A percentile compares a stretch with the other conserved stretches of the same genome.
Evolutionary conservation across 2,329 filamentous ascomycete genomes (phyloP).

Genomic region (Truncatella angustata): DNA sequence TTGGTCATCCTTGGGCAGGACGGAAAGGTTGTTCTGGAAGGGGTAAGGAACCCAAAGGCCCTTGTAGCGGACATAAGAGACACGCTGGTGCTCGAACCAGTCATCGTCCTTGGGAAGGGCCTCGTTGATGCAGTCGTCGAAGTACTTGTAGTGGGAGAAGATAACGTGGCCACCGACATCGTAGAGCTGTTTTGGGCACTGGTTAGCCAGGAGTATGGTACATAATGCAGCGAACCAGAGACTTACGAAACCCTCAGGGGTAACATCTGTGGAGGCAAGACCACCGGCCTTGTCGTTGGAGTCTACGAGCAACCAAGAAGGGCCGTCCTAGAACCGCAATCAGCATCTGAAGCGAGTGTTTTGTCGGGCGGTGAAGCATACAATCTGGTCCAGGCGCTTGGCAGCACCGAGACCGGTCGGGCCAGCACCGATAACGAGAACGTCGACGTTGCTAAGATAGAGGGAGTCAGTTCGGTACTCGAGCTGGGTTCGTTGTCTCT

Average conservation of each 20-base stretch:
- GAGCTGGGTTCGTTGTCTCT: no score
- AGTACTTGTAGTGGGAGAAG: conserved; percentile 99
- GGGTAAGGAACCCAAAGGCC: conserved; percentile 96
- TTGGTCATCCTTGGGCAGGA: conserved; percentile 96
- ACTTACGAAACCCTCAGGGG: conserved; percentile 95
- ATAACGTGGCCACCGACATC: conserved; percentile 98
- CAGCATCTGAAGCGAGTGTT: conserved; percentile 20
- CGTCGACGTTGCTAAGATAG: conserved; percentile 94
- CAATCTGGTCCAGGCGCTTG: conserved; percentile 95
- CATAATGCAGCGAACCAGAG: conserved; percentile 7
- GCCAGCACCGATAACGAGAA: conserved; percentile 96
- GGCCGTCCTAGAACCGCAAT: conserved; percentile 63
- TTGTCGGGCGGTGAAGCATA: conserved; percentile 48
- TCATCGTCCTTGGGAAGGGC: conserved; percentile 90
- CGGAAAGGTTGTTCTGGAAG: conserved; percentile 99
- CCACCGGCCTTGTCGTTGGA: conserved; percentile 89
- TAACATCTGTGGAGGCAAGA: conserved; percentile 92
- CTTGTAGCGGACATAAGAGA: conserved; percentile 99
- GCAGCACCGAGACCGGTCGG: conserved; percentile 96
- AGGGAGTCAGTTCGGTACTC: no score
- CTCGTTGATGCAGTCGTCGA: conserved; percentile 98
- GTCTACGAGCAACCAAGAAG: conserved; percentile 96
- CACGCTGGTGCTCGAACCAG: conserved; percentile 97
- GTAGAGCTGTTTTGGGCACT: conserved; percentile 67
- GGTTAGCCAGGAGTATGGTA: not conserved